Percentiles rank a stretch among this genome's conserved stretches.
These are phyloP conservation scores for Diophrys appendiculata DNA, from an alignment of 73 alveolate genomes.

Conservation along the genomic window DNA sequence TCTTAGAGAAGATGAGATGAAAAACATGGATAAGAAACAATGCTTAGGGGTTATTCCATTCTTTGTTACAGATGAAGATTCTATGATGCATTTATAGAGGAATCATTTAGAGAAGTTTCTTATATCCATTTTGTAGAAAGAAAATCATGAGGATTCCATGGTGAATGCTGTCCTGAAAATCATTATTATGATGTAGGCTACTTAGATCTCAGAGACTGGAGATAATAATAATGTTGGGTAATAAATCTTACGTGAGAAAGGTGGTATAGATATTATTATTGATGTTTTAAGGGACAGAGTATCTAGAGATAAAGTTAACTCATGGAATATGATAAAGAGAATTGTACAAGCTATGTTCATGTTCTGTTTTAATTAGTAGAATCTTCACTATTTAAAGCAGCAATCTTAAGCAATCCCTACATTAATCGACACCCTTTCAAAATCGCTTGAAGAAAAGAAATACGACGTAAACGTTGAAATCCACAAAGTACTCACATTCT, in stretches of 20 bases:
- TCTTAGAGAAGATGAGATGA: conserved; percentile 35
- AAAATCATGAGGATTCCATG: conserved; percentile 17
- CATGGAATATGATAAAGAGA: conserved; percentile 36
- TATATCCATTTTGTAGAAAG: conserved; percentile 11
- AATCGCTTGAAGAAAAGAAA: conserved; percentile 9
- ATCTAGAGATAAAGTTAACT: conserved; percentile 12
- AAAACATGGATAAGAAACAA: conserved; percentile 14
- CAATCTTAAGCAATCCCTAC: conserved; percentile 3
- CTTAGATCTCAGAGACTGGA: conserved; percentile 13
- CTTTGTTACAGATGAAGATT: conserved; percentile 22
- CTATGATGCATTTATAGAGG: conserved; percentile 5
- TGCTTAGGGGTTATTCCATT: conserved; percentile 29
- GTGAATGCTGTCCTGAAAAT: conserved; percentile 13
- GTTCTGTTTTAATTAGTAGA: conserved; percentile 33
- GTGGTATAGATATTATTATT: conserved; percentile 22
- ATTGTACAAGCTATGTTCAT: conserved; percentile 29
- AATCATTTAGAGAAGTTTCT: conserved; percentile 29
- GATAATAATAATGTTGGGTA: conserved; percentile 8
- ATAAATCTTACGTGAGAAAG: conserved; percentile 31
- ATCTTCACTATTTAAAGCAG: conserved; percentile 8
- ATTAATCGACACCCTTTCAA: conserved; percentile 15
- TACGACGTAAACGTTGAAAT: conserved; percentile 20
- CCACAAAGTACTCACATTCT: conserved; percentile 42
- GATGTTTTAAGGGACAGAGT: conserved; percentile 4
- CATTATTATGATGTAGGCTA: conserved; percentile 38